phyloP scores from a whole-genome alignment of 2,329 filamentous ascomycete genomes.

The Fusarium irregulare region DNA sequence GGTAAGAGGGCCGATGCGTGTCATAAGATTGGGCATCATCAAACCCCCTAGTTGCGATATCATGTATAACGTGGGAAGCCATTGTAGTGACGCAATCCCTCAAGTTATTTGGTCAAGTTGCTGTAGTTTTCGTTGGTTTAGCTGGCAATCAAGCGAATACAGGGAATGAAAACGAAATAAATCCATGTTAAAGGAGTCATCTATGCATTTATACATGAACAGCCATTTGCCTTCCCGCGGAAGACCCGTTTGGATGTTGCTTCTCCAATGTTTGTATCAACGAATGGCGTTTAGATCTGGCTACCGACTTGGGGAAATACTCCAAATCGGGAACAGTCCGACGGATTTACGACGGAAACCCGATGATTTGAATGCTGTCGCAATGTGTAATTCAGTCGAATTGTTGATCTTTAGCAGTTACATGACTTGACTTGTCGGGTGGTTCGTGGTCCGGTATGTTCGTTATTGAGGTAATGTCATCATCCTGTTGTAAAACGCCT shows the following conservation, averaged over 20 bases:
- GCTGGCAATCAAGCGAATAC: slow-evolving; percentile 1
- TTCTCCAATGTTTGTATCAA: slow-evolving; percentile 13
- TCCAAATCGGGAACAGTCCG: slow-evolving; percentile 31
- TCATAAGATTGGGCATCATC: slow-evolving; percentile 74
- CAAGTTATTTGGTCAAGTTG: neutral
- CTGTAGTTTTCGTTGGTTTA: neutral
- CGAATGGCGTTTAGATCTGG: slow-evolving; percentile 34
- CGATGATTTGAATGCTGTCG: neutral
- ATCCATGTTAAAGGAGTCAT: neutral
- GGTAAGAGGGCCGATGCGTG: slow-evolving; percentile 74
- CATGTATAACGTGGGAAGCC: slow-evolving; percentile 60
- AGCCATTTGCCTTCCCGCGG: slow-evolving; percentile 23
- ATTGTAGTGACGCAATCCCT: slow-evolving; percentile 18
- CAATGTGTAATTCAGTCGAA: slow-evolving; percentile 19
- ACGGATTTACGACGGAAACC: slow-evolving; percentile 37
- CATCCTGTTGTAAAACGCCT: slow-evolving; percentile 14
- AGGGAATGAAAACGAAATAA: neutral
- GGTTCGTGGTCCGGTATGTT: neutral
- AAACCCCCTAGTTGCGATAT: slow-evolving; percentile 67
- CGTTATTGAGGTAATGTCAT: slow-evolving; percentile 1
- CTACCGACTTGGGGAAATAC: slow-evolving; percentile 14
- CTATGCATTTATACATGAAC: slow-evolving; percentile 34
- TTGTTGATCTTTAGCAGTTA: slow-evolving; percentile 22
- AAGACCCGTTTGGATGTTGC: neutral
- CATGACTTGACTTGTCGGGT: slow-evolving; percentile 11